phyloP scores from a whole-genome alignment of 2,329 filamentous ascomycete genomes.

The Xylaria multiplex region DNA sequence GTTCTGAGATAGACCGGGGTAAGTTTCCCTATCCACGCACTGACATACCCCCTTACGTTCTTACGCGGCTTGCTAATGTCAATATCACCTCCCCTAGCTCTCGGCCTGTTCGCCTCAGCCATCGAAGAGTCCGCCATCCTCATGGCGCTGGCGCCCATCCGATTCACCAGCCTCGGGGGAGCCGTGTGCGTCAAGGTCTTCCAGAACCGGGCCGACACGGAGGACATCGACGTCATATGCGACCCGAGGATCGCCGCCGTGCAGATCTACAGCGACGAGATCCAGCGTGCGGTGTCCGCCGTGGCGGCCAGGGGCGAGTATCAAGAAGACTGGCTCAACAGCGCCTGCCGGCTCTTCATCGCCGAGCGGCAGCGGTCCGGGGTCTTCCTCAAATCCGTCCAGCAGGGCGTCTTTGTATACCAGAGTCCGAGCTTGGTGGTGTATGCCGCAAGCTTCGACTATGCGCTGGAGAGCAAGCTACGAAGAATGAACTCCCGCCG shows the following conservation, averaged over 20 bases:
- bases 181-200: neutral
- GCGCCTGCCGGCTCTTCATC: conserved; percentile 8
- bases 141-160: neutral
- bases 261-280: neutral
- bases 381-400: neutral
- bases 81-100: neutral
- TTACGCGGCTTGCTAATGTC: neutral
- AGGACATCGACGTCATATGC: neutral
- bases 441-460: neutral
- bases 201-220: neutral
- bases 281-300: neutral
- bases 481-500: neutral
- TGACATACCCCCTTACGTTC: too few relatives aligned
- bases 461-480: neutral
- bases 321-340: neutral
- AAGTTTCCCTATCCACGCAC: neutral
- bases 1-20: neutral
- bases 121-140: neutral
- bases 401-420: neutral
- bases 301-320: neutral
- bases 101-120: neutral
- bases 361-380: neutral
- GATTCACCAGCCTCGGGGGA: conserved; percentile 1
- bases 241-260: neutral
- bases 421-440: neutral